Evolutionary conservation across 805 yeast species (phyloP), one percentile per base, ranked within the genome.

Genomic region (Nakazawaea wyomingensis): DNA sequence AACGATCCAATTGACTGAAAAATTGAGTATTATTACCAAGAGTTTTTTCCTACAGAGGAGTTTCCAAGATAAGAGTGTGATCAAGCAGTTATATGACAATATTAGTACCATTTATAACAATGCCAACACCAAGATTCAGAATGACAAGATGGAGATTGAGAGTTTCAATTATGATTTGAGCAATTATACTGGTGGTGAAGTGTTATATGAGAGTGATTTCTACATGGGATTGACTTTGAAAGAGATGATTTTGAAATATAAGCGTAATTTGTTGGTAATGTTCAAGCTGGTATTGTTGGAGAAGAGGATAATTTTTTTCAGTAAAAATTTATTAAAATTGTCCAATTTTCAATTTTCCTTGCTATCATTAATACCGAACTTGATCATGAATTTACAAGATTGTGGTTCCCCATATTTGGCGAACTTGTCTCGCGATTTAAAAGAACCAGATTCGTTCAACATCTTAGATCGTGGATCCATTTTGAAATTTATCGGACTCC

Each of bases 1-100:
- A 2, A 88, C 87, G 55, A 83, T 85, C 11, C 95, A 89, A 48
- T 78, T 93, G 45, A 85, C 83, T 55, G 97, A 93, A 53, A 93
- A 93, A 60, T 65, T 93, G 49, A 83, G 95, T 37, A 87, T 93
- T 20, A 86, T 91, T 24, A 90, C 98, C 0, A 78, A 82, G 47
- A 84, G 89, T 1, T 91, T 81, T 61, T 93, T 93, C 56, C 70
- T 78, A 39, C 99, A 93, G 56, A 76, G 74, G 37, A 79, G 85
- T 56, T 86, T 93, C 52, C 69, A 71, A 22, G 95, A 93, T 60
- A 74, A 74, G 47, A 68, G 72, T 4, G 72, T 91, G 20, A 72
- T 91, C 29, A 79, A 78, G 39, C 74, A 82, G 16, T 66, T 91
- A 30, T 87, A 78, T 56, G 85, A 80, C 13, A 88, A 83, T 59